Conservation (phyloP, 169 alveolate genomes). For the Babesia gibsoni region DNA sequence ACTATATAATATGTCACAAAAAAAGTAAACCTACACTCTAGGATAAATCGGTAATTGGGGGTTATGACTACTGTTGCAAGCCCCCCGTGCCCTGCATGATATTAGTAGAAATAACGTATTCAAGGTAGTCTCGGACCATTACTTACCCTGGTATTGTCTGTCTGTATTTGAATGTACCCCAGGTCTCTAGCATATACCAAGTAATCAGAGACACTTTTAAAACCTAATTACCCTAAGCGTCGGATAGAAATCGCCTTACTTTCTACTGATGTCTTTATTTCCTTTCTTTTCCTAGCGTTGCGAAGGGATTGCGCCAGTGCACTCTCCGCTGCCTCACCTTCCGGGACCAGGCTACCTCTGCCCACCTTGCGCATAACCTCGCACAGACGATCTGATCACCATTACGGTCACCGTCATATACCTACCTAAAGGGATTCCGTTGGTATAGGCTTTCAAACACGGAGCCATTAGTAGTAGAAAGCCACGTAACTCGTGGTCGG, state of each 20-base stretch:
- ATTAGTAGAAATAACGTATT: neutral
- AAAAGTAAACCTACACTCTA: constrained; percentile 27
- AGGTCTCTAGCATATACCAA: constrained; percentile 58
- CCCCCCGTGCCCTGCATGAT: neutral
- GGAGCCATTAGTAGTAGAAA: constrained; percentile 47
- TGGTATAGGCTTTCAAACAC: constrained; percentile 48
- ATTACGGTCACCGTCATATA: neutral
- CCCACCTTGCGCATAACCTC: constrained; percentile 36
- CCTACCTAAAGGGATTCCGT: constrained; percentile 37
- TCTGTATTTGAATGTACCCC: neutral
- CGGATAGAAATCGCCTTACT: neutral
- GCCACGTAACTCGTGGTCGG: constrained; percentile 65
- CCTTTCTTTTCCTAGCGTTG: constrained; percentile 24
- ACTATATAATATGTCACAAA: neutral
- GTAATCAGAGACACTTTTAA: constrained; percentile 47
- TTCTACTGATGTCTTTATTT: constrained; percentile 15
- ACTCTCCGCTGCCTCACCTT: constrained; percentile 16
- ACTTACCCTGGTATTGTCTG: constrained; percentile 16
- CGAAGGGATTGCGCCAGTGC: constrained; percentile 25
- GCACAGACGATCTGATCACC: constrained; percentile 31
- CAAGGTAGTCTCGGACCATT: neutral
- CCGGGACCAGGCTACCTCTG: constrained; percentile 46
- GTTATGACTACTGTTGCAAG: constrained; percentile 15
- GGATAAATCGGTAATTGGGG: constrained; percentile 29
- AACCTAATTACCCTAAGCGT: constrained; percentile 22